These are phyloP conservation scores for Alternaria sp. DNA, from an alignment of 2,329 filamentous ascomycete genomes.

Conservation along the genomic window DNA sequence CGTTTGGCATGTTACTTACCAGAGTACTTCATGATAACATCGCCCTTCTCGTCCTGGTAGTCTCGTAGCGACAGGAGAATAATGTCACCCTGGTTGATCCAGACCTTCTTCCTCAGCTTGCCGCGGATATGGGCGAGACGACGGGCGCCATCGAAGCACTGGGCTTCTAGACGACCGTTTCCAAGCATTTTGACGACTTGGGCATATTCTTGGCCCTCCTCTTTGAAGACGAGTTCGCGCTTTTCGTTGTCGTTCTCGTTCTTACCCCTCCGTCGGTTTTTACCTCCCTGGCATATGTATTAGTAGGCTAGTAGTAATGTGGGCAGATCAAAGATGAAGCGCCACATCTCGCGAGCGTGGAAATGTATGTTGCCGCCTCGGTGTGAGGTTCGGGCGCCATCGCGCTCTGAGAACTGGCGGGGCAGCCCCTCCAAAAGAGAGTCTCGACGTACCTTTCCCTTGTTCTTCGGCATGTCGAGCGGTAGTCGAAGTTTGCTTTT, in stretches of 20 bases:
- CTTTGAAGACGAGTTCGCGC: slow-evolving; percentile 98
- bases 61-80: slow-evolving; percentile 74
- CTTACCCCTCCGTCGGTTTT: slow-evolving; percentile 98
- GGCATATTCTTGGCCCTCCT: slow-evolving; percentile 92
- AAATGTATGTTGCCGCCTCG: background rate
- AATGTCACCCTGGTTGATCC: slow-evolving; percentile 96
- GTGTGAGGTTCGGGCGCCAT: slow-evolving; percentile 30
- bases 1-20: slow-evolving; percentile 25
- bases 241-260: slow-evolving; percentile 97
- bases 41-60: slow-evolving; percentile 93
- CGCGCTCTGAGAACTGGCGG: slow-evolving; percentile 26
- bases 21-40: slow-evolving; percentile 90
- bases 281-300: slow-evolving; percentile 74
- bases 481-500: slow-evolving; percentile 20
- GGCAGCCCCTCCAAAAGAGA: slow-evolving; percentile 26
- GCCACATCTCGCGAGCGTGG: background rate
- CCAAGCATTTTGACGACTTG: slow-evolving; percentile 96
- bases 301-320: slow-evolving; percentile 18
- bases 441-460: slow-evolving; percentile 83
- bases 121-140: slow-evolving; percentile 86
- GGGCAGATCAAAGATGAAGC: background rate
- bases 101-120: slow-evolving; percentile 98
- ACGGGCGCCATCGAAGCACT: slow-evolving; percentile 94
- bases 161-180: slow-evolving; percentile 89
- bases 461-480: slow-evolving; percentile 93